Percentiles rank a stretch among this genome's conserved stretches.
Conservation (phyloP, 768 basidiomycete genomes). For the Trametes cingulata region DNA sequence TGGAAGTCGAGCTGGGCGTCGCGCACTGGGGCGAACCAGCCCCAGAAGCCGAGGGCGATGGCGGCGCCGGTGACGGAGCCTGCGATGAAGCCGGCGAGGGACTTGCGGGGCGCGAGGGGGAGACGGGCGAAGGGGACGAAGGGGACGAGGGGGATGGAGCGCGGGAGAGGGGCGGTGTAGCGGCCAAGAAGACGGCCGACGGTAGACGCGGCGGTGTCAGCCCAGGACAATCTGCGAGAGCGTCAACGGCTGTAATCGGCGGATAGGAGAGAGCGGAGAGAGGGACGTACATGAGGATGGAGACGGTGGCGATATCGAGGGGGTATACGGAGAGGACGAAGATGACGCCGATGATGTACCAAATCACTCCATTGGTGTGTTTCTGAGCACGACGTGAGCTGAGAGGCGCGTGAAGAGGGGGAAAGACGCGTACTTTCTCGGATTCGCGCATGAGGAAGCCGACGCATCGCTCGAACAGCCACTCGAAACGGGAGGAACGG, state of each 20-base stretch:
- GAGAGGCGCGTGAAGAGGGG: background rate
- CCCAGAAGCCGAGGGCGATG: conserved; percentile 75
- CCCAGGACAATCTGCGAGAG: conserved; percentile 80
- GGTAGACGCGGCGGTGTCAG: conserved; percentile 92
- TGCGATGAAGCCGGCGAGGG: conserved; percentile 80
- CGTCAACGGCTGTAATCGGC: conserved; percentile 4
- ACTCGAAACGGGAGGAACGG: conserved; percentile 60
- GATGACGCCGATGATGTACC: conserved; percentile 89
- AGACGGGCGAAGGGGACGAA: conserved; percentile 44
- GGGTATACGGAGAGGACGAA: conserved; percentile 76
- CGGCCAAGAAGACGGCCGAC: conserved; percentile 83
- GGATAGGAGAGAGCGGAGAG: conserved; percentile 2
- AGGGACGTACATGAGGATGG: conserved; percentile 80
- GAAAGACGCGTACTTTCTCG: conserved; percentile 58
- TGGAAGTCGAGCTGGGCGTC: conserved; percentile 41
- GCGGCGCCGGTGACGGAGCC: conserved; percentile 70
- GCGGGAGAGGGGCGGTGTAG: conserved; percentile 63
- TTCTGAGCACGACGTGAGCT: conserved; percentile 41
- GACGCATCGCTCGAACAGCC: conserved; percentile 65
- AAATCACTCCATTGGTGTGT: conserved; percentile 82
- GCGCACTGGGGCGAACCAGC: conserved; percentile 53
- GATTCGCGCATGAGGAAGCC: conserved; percentile 91
- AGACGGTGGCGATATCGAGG: conserved; percentile 84
- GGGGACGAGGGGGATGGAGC: conserved; percentile 34
- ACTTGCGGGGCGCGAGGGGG: conserved; percentile 81